Base-by-base conservation (phyloP, 768 basidiomycete species). In the Rhodosporidiobolus sp. region DNA sequence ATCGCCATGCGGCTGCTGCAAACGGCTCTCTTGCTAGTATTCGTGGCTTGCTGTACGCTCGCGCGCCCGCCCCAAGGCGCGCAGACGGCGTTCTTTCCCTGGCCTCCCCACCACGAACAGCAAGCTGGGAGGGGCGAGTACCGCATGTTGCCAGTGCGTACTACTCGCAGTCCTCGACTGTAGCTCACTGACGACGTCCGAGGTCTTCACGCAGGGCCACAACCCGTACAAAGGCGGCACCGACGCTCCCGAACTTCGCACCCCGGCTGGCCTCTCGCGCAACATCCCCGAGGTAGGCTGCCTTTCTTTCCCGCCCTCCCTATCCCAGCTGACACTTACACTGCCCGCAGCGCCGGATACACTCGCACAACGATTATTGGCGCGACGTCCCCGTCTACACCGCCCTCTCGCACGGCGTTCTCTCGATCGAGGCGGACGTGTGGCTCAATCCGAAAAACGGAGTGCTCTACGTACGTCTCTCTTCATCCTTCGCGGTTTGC, bases 331-430 rank as follows among this genome's bases (percentile, higher is more conserved):
- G 32, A 63, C 46, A 24, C 26, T 11, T 4, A 6, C 0, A 1
- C 16, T 14, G 0, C 14, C 12, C 46, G 26, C 55, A 70, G 69
- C 69, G 69, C 17, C 16, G 61, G 1, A 58, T 75, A 3, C 74
- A 75, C 49, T 75, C 74, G n/a, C 74, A 75, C 64, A 75, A 75
- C 49, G 74, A 75, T 54, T 75, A 75, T 63, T 75, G 74, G 74
- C 56, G 74, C 1, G 74, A 75, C 54, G 63, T 65, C 5, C 74
- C 74, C 2, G 62, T 75, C 3, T 72, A 68, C 52, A 68, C 74
- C 6, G 74, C 74, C 0, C 67, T 75, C 12, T 61, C 65, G 26
- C 67, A 72, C 55, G 74, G 74, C 24, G 70, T 69, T 11, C 50
- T 58, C 26, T 64, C 61, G 28, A 59, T 75, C 50, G 74, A 75